phyloP scores from a whole-genome alignment of 176 grass and related monocot genomes.

The Phyllostachys edulis region DNA sequence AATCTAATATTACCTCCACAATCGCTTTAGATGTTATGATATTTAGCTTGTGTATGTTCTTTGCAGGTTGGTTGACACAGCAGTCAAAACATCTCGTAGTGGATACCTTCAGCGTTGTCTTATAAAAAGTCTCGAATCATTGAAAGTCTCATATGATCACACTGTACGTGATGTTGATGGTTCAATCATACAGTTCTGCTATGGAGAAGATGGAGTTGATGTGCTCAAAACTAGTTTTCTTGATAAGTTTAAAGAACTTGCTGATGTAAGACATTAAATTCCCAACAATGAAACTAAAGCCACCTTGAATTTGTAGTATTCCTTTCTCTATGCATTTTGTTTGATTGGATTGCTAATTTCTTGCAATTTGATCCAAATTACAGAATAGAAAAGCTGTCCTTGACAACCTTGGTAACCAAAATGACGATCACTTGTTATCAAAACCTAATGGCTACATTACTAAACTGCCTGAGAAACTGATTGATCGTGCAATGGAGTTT shows the following conservation, averaged over 20 bases:
- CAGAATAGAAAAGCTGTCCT: slow-evolving; percentile 61
- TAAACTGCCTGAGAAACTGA: slow-evolving; percentile 41
- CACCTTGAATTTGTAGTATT: background rate
- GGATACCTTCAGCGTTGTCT: slow-evolving; percentile 97
- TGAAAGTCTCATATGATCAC: slow-evolving; percentile 86
- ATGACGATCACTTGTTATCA: background rate
- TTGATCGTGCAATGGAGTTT: slow-evolving; percentile 10
- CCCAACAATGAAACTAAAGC: background rate
- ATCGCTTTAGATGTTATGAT: background rate
- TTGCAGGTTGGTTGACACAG: slow-evolving; percentile 84
- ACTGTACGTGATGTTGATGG: slow-evolving; percentile 94
- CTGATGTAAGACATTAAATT: slow-evolving; percentile 56
- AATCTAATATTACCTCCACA: background rate
- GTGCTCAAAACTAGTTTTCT: slow-evolving; percentile 80
- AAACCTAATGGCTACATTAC: slow-evolving; percentile 47
- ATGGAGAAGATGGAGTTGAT: slow-evolving; percentile 89
- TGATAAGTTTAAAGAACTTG: slow-evolving; percentile 61
- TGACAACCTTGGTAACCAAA: slow-evolving; percentile 34
- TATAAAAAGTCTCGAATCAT: slow-evolving; percentile 81
- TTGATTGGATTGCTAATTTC: slow-evolving; percentile 24
- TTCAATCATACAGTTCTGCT: slow-evolving; percentile 85
- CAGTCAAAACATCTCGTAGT: slow-evolving; percentile 93
- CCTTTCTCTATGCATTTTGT: slow-evolving; percentile 25
- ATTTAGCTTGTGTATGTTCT: slow-evolving; percentile 21
- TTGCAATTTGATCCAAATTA: slow-evolving; percentile 28